A percentile compares a stretch with the other conserved stretches of the same genome.
Evolutionary conservation across 1,284 basidiomycete species (phyloP).

Genomic region (Leccinum variabile): DNA sequence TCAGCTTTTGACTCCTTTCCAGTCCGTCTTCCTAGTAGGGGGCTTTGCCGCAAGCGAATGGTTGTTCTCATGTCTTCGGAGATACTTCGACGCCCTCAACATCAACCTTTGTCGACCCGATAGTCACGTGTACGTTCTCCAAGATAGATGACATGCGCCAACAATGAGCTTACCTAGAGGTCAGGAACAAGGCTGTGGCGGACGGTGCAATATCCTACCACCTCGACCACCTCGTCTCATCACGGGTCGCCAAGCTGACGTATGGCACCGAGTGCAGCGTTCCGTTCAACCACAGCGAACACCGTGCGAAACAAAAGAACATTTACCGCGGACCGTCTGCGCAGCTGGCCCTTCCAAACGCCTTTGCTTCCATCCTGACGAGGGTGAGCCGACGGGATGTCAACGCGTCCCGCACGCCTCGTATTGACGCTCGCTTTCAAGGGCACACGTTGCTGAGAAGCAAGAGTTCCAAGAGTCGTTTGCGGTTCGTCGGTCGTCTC

Average conservation of each 20-base stretch:
- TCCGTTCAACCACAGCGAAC: constrained; percentile 39
- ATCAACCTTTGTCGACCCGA: constrained; percentile 40
- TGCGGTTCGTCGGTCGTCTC: constrained; percentile 24
- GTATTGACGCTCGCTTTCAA: constrained; percentile 13
- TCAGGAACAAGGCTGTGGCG: constrained; percentile 56
- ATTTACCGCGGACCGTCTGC: constrained; percentile 27
- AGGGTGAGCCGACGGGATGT: constrained; percentile 25
- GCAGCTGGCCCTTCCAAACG: constrained; percentile 23
- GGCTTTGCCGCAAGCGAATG: constrained; percentile 55
- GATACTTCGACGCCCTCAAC: constrained; percentile 31
- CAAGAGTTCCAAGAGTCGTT: constrained; percentile 35
- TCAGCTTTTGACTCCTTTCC: neutral
- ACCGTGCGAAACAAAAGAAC: constrained; percentile 31
- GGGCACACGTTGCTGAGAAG: constrained; percentile 35
- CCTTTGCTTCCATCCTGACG: constrained; percentile 34
- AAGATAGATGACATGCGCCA: neutral
- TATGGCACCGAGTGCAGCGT: constrained; percentile 41
- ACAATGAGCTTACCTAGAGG: constrained; percentile 10
- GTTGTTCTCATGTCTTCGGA: constrained; percentile 42
- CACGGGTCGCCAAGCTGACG: constrained; percentile 44
- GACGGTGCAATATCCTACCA: constrained; percentile 56
- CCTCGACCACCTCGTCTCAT: constrained; percentile 49
- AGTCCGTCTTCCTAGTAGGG: constrained; percentile 43
- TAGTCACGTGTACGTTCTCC: constrained; percentile 38
- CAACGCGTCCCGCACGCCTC: too few relatives aligned